Evolutionary conservation across 2,329 filamentous ascomycete genomes (phyloP), one percentile per base, ranked within the genome.

Genomic region (Dothistroma septosporum): DNA sequence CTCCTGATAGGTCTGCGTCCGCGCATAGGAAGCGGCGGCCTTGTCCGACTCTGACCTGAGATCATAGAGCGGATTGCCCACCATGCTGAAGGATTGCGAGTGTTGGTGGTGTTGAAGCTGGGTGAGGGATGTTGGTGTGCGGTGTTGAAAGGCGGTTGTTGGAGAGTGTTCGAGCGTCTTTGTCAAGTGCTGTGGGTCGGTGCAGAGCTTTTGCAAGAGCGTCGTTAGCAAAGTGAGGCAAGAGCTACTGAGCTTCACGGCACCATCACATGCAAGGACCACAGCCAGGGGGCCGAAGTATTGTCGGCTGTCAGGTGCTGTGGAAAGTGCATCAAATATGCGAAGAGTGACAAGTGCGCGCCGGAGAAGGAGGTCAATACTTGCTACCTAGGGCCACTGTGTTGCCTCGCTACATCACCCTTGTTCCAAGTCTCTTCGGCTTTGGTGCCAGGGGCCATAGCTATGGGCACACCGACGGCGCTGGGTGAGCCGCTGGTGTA

Each of bases 381-480:
- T 53, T 32, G 50, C 50, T 53, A 53, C 50, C 50, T 53, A 53
- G 28, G 22, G 24, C 12, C 41, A 19, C 41, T 44, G 41, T 66
- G 62, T 47, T 64, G 49, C 35, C 59, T 53, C 32, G 53, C 62
- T 11, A 61, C 60, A 64, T 85, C 82, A 58, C 74, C 76, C 28
- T 73, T 73, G 65, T 79, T 80, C 92, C 92, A 96, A 1, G 90
- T 96, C 55, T 91, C 89, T 73, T 96, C 90, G 74, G 93, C 89
- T 72, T 86, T 92, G 1, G 91, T 96, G 8, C 91, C 90, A 0
- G 88, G 87, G 19, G 89, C 84, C 61, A 95, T 77, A 85, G 63
- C 62, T 33, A 63, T 63, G 5, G 68, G 62, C 46, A 62, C 60
- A 31, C 66, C 64, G 47, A 68, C 68, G 44, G 48, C 58, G 41